Conservation (phyloP, 1,139 yeast genomes). For the Nakaseomyces bracarensis region DNA sequence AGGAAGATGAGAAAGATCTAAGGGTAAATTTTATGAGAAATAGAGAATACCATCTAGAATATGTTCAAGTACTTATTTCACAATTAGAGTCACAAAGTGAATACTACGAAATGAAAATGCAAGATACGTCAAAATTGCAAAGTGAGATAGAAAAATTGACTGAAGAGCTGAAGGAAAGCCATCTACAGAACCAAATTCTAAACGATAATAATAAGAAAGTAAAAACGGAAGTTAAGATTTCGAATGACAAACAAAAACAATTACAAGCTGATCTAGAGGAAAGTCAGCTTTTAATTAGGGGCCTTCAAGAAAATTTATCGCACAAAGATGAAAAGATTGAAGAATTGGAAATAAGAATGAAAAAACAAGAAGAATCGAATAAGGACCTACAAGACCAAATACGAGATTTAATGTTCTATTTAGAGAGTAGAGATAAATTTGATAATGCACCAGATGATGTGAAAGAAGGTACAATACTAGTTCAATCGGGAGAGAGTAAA, state of each 20-base stretch:
- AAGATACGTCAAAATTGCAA: constrained; percentile 26
- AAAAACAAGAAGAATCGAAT: constrained; percentile 32
- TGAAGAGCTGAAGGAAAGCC: constrained; percentile 26
- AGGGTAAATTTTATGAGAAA: constrained; percentile 36
- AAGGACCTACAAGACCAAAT: constrained; percentile 59
- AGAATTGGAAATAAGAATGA: constrained; percentile 21
- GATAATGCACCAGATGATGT: constrained; percentile 63
- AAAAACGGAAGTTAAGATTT: constrained; percentile 7
- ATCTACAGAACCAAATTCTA: constrained; percentile 26
- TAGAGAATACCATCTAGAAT: constrained; percentile 61
- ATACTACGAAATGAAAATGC: constrained; percentile 59
- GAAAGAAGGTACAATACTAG: constrained; percentile 57
- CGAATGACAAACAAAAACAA: constrained; percentile 10
- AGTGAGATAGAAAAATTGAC: constrained; percentile 18
- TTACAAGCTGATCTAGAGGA: constrained; percentile 35
- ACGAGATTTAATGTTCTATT: constrained; percentile 70
- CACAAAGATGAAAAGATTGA: constrained; percentile 35
- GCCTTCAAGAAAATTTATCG: constrained; percentile 51
- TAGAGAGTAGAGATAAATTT: constrained; percentile 66
- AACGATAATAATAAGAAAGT: constrained; percentile 12
- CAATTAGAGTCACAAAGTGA: constrained; percentile 88
- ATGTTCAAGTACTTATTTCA: constrained; percentile 66
- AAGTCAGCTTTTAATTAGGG: constrained; percentile 47
- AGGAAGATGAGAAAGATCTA: constrained; percentile 18
- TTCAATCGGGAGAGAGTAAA: constrained; percentile 18